These are phyloP conservation scores for Ulota crispa DNA, from an alignment of 225 moss, liverwort and hornwort genomes.

Conservation along the genomic window DNA sequence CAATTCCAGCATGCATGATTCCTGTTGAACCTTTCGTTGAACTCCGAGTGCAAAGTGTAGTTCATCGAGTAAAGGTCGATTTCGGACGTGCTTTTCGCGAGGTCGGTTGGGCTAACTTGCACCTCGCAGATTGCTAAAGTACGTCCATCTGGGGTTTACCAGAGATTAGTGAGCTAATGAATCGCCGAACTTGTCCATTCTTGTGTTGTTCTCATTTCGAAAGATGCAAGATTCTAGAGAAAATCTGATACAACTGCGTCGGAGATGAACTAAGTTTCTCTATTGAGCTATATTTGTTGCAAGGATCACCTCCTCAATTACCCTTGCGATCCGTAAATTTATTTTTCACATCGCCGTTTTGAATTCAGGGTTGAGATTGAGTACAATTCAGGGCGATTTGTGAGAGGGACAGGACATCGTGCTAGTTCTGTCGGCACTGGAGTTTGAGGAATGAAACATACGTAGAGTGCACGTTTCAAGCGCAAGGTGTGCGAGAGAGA, in stretches of 20 bases:
- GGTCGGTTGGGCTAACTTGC: not conserved
- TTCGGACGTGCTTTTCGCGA: not conserved
- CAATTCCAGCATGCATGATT: not conserved
- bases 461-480: not conserved
- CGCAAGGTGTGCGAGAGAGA: not conserved
- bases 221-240: not conserved
- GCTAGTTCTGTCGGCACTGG: not conserved
- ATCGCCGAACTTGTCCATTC: not conserved
- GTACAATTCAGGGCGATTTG: not conserved
- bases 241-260: not conserved
- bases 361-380: conserved; percentile 14
- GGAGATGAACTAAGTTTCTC: not conserved
- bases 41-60: not conserved
- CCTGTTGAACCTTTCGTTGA: not conserved
- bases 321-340: not conserved
- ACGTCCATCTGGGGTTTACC: not conserved
- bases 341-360: too few species aligned
- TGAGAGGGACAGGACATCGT: not conserved
- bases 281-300: not conserved
- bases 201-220: not conserved
- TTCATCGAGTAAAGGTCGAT: not conserved
- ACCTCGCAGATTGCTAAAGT: not conserved
- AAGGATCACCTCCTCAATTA: too few species aligned
- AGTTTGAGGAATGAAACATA: not conserved
- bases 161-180: not conserved